Percentiles rank a stretch among this genome's conserved stretches.
phyloP scores from a whole-genome alignment of 495 filamentous ascomycete genomes.

The Neurospora sp. region DNA sequence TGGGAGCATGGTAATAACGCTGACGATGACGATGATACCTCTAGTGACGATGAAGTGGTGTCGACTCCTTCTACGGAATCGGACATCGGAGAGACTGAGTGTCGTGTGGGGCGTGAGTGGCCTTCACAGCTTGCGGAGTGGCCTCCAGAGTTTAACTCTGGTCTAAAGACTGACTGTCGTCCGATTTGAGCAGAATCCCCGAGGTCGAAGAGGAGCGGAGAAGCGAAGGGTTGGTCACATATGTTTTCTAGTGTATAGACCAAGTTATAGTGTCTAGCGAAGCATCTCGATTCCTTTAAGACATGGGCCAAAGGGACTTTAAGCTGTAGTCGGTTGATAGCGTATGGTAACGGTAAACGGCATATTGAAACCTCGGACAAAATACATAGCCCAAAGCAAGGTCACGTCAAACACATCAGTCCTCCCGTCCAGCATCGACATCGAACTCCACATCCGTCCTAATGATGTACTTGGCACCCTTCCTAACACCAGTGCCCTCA shows the following conservation, averaged over 20 bases:
- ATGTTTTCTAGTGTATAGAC: neutral
- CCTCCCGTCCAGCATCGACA: slow-evolving; percentile 16
- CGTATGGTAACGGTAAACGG: neutral
- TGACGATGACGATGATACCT: neutral
- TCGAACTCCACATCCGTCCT: slow-evolving; percentile 40
- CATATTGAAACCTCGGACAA: neutral
- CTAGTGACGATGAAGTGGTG: neutral
- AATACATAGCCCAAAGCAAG: neutral
- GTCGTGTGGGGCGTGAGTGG: neutral
- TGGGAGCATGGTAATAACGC: neutral
- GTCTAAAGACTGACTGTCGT: neutral
- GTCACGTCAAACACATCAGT: neutral
- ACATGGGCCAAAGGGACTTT: neutral
- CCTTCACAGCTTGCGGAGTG: neutral
- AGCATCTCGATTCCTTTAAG: neutral
- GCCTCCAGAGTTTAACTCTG: neutral
- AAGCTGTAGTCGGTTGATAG: neutral
- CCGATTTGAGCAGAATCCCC: neutral
- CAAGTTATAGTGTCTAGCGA: neutral
- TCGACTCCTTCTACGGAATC: neutral
- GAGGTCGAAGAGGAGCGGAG: neutral
- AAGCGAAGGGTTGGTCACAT: neutral
- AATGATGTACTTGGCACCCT: slow-evolving; percentile 39
- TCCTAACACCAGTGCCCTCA: slow-evolving; percentile 37
- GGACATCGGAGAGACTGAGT: neutral